phyloP scores from a whole-genome alignment of 306 rosid genomes.

The Prunus fruticosa region DNA sequence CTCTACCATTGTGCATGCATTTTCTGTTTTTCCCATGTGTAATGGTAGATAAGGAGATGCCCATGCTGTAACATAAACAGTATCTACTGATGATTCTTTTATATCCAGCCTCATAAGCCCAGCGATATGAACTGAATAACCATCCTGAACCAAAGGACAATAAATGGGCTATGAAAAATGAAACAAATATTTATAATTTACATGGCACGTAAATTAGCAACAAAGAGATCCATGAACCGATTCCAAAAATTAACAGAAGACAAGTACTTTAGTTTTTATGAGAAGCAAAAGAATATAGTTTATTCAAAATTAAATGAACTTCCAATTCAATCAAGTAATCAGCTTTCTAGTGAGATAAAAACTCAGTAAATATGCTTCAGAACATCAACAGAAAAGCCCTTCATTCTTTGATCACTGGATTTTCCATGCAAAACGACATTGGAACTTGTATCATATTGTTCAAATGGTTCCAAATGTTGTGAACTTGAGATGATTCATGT shows the following conservation, averaged over 20 bases:
- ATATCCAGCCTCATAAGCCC: constrained; percentile 92
- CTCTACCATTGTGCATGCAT: constrained; percentile 54
- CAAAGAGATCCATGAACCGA: not conserved
- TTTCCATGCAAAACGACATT: not conserved
- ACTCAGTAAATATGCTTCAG: not conserved
- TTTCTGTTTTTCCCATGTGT: constrained; percentile 91
- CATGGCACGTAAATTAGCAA: too few relatives aligned
- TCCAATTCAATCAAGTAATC: not conserved
- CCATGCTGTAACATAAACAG: constrained; percentile 83
- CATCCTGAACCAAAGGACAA: constrained; percentile 50
- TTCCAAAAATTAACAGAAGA: not conserved
- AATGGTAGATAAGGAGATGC: constrained; percentile 86
- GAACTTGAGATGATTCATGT: not conserved
- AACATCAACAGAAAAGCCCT: not conserved
- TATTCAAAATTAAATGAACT: not conserved
- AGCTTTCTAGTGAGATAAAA: not conserved
- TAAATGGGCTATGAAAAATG: constrained; percentile 4
- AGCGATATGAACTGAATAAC: constrained; percentile 81
- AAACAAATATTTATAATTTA: too few relatives aligned
- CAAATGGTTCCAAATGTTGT: not conserved
- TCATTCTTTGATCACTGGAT: not conserved
- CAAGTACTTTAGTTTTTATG: too few relatives aligned
- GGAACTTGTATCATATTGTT: not conserved
- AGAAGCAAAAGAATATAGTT: not conserved
- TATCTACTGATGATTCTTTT: constrained; percentile 60